phyloP scores from a whole-genome alignment of 306 rosid genomes.

The barrel medic (Medicago truncatula) region MtrunA17r5.0-ANR NC_053049.1:45108001-45108500 shows the following conservation, averaged over 20 bases:
- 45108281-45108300: not conserved
- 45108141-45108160: too few species aligned
- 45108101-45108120: not conserved
- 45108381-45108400: conserved; percentile 32
- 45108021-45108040: conserved; percentile 51
- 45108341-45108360: conserved; percentile 39
- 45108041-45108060: conserved; percentile 40
- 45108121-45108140: not conserved
- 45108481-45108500: not conserved
- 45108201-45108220: too few species aligned
- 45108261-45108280: conserved; percentile 1
- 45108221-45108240: too few species aligned
- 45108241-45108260: not conserved
- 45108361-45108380: conserved; percentile 21
- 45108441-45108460: conserved; percentile 9
- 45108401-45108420: conserved; percentile 26
- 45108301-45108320: conserved; percentile 44
- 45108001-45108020: conserved; percentile 45
- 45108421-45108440: too few species aligned
- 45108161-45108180: not conserved
- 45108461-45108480: not conserved
- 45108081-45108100: too few species aligned
- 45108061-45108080: not conserved
- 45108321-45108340: conserved; percentile 36
- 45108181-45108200: too few species aligned